A percentile compares a stretch with the other conserved stretches of the same genome.
These are phyloP conservation scores for Candida maltosa DNA, from an alignment of 805 yeast genomes.

Conservation along the genomic window DNA sequence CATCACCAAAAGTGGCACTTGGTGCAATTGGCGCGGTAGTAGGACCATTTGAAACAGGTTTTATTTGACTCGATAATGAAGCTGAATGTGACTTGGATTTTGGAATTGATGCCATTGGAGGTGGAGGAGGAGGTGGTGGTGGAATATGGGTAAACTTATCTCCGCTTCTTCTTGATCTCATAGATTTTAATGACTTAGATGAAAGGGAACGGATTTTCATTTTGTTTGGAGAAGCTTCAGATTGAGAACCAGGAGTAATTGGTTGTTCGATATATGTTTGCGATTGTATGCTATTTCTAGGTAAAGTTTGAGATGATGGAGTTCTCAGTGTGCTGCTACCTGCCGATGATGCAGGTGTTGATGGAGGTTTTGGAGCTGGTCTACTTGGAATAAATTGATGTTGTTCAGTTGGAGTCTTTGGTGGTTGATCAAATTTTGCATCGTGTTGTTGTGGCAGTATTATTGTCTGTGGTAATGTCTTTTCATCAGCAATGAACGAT, in stretches of 20 bases:
- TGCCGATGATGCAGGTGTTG: conserved; percentile 11
- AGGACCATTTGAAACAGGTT: conserved; percentile 15
- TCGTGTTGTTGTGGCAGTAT: not conserved
- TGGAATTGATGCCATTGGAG: conserved; percentile 19
- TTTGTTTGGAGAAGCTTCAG: conserved; percentile 6
- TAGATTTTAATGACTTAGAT: conserved; percentile 33
- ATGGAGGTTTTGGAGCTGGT: conserved; percentile 65
- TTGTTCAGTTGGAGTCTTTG: conserved; percentile 27
- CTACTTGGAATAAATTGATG: conserved; percentile 58
- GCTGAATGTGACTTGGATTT: conserved; percentile 41
- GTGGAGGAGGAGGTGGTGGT: conserved; percentile 17
- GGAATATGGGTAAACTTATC: conserved; percentile 12
- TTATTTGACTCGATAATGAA: conserved; percentile 29
- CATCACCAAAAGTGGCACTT: conserved; percentile 24
- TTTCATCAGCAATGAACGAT: conserved; percentile 2
- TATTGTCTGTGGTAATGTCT: conserved; percentile 3
- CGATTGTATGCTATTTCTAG: too few species aligned
- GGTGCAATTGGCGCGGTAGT: conserved; percentile 38
- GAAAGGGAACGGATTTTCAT: conserved; percentile 28
- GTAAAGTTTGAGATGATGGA: conserved; percentile 1
- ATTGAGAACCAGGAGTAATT: not conserved
- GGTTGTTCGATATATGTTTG: not conserved
- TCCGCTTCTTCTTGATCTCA: conserved; percentile 22
- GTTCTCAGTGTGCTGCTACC: conserved; percentile 3
- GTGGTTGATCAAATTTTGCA: conserved; percentile 7